These are phyloP conservation scores for Xylaria nigripes DNA, from an alignment of 495 filamentous ascomycete species.

Conservation along the genomic window DNA sequence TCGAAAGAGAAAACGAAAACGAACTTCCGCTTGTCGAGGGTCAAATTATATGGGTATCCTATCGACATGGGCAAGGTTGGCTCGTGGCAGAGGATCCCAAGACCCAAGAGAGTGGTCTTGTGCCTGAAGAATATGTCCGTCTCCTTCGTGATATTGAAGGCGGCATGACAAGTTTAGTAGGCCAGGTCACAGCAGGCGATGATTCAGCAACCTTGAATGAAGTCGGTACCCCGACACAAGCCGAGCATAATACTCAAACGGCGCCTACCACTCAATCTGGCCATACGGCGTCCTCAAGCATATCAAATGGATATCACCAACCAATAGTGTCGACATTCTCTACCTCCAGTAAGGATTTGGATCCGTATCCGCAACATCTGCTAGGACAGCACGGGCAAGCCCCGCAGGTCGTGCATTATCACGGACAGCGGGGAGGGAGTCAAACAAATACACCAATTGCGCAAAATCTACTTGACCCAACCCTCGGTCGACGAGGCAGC, in stretches of 20 bases:
- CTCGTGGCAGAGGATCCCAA: constrained; percentile 94
- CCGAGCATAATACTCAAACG: constrained; percentile 36
- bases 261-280: constrained; percentile 22
- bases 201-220: constrained; percentile 40
- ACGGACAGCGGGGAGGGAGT: constrained; percentile 50
- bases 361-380: constrained; percentile 61
- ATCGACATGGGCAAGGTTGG: constrained; percentile 94
- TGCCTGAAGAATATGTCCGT: constrained; percentile 94
- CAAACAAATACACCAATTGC: constrained; percentile 53
- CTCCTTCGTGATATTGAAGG: constrained; percentile 85
- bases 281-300: constrained; percentile 23
- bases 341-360: constrained; percentile 64
- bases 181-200: constrained; percentile 27
- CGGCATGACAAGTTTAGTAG: constrained; percentile 46
- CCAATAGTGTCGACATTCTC: constrained; percentile 67
- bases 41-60: constrained; percentile 93
- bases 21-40: constrained; percentile 89
- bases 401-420: constrained; percentile 55
- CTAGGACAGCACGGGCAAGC: constrained; percentile 51
- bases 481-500: constrained; percentile 31
- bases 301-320: constrained; percentile 51
- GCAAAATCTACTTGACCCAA: constrained; percentile 32
- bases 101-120: constrained; percentile 73
- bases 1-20: constrained; percentile 90
- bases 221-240: constrained; percentile 48